Evolutionary conservation across 2,329 filamentous ascomycete species (phyloP), one percentile per base, ranked within the genome.

Genomic region (Ophiocordyceps robertsii): DNA sequence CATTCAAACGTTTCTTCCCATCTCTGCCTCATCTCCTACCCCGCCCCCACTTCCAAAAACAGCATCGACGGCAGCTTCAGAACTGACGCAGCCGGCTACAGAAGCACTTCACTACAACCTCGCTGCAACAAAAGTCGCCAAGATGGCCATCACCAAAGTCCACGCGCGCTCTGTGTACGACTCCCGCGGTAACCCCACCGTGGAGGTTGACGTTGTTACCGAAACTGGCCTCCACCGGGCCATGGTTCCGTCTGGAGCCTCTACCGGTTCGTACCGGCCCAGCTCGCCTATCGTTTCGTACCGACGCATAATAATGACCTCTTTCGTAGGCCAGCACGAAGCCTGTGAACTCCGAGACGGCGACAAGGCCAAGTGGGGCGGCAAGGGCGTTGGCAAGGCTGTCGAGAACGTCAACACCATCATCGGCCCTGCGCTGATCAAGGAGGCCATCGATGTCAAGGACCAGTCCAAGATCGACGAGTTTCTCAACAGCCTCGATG

Each of bases 101-200:
- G 7, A 14, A 36, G n/a, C 29, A 29, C 29, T 19, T 6, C 39
- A 29, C 10, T 17, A 14, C 19, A 33, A 31, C 17, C 24, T 6
- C 9, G 35, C 16, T 38, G 17, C 9, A 5, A 17, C 6, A 17
- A 39, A 16, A 27, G 29, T 3, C 29, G 31, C 56, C 69, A 89
- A 63, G 54, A 98, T 98, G 92, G 73, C 84, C 60, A 86, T 92
- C 69, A 80, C 80, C 67, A 90, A 89, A 76, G 77, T 92, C 64
- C 84, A 89, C 77, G 85, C 84, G 62, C 84, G 92, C 64, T 89
- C 83, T 62, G 88, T 98, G 74, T 98, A 90, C 80, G 92, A 98
- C 79, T 96, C 92, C 67, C 90, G 92, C 64, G 79, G 79, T 65
- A 98, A 98, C 82, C 92, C 92, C 61, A 98, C 92, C 64, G 90